Evolutionary conservation across 2,329 filamentous ascomycete species (phyloP).

Genomic region (Tolypocladium capitatum): DNA sequence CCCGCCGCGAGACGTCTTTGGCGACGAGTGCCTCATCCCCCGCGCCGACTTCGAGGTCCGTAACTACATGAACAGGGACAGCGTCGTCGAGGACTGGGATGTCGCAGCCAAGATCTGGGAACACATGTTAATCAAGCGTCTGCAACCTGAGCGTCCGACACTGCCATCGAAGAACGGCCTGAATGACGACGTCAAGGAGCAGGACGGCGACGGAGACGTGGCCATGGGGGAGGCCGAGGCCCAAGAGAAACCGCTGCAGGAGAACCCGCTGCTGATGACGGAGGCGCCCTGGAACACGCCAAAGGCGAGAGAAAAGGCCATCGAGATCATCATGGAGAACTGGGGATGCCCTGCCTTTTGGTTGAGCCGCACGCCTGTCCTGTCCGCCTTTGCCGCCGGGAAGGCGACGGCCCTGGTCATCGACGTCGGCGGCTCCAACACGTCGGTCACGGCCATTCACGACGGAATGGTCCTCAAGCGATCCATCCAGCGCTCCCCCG

Average conservation of each 20-base stretch:
- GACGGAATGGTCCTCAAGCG: slow-evolving; percentile 92
- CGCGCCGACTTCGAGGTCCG: slow-evolving; percentile 65
- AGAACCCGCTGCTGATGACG: slow-evolving; percentile 85
- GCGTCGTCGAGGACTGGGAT: slow-evolving; percentile 94
- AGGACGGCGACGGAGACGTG: slow-evolving; percentile 49
- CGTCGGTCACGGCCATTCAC: slow-evolving; percentile 80
- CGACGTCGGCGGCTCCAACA: slow-evolving; percentile 79
- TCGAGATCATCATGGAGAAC: slow-evolving; percentile 93
- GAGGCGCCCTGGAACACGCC: slow-evolving; percentile 85
- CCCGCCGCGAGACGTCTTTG: slow-evolving; percentile 53
- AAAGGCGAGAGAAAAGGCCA: slow-evolving; percentile 83
- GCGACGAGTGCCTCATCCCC: slow-evolving; percentile 80
- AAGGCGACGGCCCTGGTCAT: slow-evolving; percentile 89
- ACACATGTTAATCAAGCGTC: slow-evolving; percentile 73
- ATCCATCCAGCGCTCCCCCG: slow-evolving; percentile 70
- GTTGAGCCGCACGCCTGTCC: slow-evolving; percentile 75
- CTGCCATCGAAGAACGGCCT: slow-evolving; percentile 64
- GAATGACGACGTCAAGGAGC: slow-evolving; percentile 51
- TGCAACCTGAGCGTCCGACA: slow-evolving; percentile 63
- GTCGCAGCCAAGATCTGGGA: slow-evolving; percentile 83
- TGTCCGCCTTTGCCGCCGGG: slow-evolving; percentile 82
- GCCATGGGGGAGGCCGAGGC: slow-evolving; percentile 38
- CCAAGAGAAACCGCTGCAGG: slow-evolving; percentile 68
- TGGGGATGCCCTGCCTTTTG: slow-evolving; percentile 96
- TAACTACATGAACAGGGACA: slow-evolving; percentile 84